Base-by-base conservation (phyloP, 2,329 filamentous ascomycete genomes). In the Colletotrichum acutatum region DNA sequence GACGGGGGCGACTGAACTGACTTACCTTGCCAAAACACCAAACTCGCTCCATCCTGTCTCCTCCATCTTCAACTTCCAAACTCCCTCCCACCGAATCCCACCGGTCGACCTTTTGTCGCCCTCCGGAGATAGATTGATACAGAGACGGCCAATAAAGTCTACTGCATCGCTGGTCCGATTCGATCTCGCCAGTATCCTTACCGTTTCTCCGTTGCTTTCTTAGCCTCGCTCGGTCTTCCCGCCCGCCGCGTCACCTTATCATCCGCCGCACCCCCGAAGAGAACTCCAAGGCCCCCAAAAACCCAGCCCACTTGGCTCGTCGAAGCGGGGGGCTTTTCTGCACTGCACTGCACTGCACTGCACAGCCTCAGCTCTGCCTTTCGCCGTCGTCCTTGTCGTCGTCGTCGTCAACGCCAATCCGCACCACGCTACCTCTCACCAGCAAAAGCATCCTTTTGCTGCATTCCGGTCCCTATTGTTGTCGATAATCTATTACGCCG, bases 301-400 rank as follows among this genome's bases (percentile, higher is more conserved):
- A 57, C 71, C 73, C 71, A 74, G 71, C 74, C 74, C 74, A 75
- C 74, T 74, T 73, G 69, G 68, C 62, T 68, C 34, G n/a, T 70
- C 69, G 65, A 72, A 76, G 74, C 74, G 74, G 74, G 74, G 74
- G 71, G 72, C 24, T 70, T 69, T 73, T 49, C 42, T 46, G 42
- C 42, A 46, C 66, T 60, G 68, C 66, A 61, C 56, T 30, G 58
- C 71, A 66, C 74, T 62, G 68, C 58, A 75, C 68, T 67, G 71
- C 74, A 75, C 69, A 75, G 74, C 74, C 74, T 75, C 74, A 75
- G 65, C 69, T 75, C 69, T 75, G 74, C 72, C 72, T 68, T 68
- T 60, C 28, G 56, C 56, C 52, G 32, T 30, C 66, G 52, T 60
- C 42, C 65, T 74, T 66, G 72, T 72, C 72, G 63, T 74, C 65